Evolutionary conservation across 129 eudicot genomes (phyloP).

Genomic region (Cynara cardunculus): DNA sequence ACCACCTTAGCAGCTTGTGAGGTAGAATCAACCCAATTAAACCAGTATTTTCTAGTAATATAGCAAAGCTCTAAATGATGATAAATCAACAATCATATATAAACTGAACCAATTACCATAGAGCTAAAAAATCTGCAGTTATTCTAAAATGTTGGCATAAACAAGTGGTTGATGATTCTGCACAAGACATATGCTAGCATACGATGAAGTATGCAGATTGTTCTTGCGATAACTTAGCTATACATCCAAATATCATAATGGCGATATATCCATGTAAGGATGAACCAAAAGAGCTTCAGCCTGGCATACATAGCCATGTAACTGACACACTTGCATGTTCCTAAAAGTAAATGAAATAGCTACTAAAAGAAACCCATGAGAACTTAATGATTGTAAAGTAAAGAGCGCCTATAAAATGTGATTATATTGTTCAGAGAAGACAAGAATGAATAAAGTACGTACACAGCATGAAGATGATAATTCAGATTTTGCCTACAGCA

Average conservation of each 20-base stretch:
- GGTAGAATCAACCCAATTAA: slow-evolving; percentile 15
- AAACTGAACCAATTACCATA: slow-evolving; percentile 8
- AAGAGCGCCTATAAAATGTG: not conserved
- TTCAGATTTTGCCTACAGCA: not conserved
- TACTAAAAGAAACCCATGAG: not conserved
- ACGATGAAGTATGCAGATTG: not conserved
- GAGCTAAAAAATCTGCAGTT: not conserved
- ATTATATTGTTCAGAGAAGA: not conserved
- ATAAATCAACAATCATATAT: slow-evolving; percentile 13
- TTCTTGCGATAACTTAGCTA: not conserved
- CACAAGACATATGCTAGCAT: not conserved
- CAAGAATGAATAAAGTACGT: not conserved
- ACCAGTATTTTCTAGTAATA: not conserved
- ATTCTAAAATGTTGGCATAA: slow-evolving; percentile 10
- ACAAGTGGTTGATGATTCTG: not conserved
- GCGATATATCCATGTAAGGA: not conserved
- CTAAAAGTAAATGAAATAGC: not conserved
- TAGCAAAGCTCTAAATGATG: not conserved
- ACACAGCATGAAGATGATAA: not conserved
- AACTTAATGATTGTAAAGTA: not conserved
- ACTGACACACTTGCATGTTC: not conserved
- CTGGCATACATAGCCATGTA: slow-evolving; percentile 5
- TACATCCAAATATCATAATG: not conserved
- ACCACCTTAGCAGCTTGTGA: slow-evolving; percentile 9
- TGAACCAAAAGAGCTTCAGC: not conserved